phyloP scores from a whole-genome alignment of 2,329 filamentous ascomycete species.

The Colletotrichum karsti region DNA sequence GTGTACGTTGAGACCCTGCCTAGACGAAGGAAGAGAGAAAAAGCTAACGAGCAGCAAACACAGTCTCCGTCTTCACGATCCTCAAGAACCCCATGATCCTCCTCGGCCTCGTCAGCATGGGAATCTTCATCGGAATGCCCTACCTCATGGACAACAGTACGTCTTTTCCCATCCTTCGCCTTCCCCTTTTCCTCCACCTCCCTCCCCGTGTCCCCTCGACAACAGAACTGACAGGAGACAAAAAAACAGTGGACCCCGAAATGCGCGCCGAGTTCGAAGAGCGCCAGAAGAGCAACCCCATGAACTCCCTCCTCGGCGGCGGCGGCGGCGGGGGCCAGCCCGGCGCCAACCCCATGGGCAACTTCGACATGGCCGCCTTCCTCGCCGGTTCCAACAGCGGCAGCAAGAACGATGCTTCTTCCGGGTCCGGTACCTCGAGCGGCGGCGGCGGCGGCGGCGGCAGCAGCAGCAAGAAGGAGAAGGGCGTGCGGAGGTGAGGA shows the following conservation, averaged over 20 bases:
- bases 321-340: conserved; percentile 36
- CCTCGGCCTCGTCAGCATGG: conserved; percentile 84
- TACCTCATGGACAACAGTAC: conserved; percentile 95
- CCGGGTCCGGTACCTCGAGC: conserved; percentile 32
- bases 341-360: conserved; percentile 53
- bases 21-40: not conserved
- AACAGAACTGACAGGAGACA: conserved; percentile 3
- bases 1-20: conserved; percentile 64
- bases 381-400: conserved; percentile 62
- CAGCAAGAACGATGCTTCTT: conserved; percentile 52
- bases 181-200: too few species aligned
- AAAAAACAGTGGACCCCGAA: conserved; percentile 87
- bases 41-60: not conserved
- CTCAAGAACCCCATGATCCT: conserved; percentile 98
- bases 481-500: conserved; percentile 47
- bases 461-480: conserved; percentile 45
- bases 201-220: not conserved
- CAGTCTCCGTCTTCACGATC: conserved; percentile 82
- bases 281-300: conserved; percentile 79
- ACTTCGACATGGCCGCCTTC: conserved; percentile 71
- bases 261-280: conserved; percentile 92
- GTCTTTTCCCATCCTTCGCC: too few species aligned
- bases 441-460: conserved; percentile 30
- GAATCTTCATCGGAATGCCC: conserved; percentile 89
- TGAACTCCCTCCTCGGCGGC: conserved; percentile 64